Base-by-base conservation (phyloP, 495 filamentous ascomycete species). In the Hapsidospora chrysogenum region DNA sequence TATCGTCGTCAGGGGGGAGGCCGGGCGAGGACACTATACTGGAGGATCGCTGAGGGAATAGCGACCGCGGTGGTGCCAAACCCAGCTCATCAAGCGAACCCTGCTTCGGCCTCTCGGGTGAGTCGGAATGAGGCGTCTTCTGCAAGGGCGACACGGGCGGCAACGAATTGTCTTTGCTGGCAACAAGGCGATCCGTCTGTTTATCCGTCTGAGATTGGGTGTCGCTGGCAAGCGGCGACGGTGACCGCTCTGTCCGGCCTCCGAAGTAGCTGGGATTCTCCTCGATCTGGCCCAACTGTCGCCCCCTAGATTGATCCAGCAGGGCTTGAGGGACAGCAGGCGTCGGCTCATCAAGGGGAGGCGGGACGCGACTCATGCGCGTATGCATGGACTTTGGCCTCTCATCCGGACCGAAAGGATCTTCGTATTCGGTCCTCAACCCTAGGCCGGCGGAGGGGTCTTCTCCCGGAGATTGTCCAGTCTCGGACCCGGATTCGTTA, bases 361-460 rank as follows among this genome's bases (percentile, higher is more conserved):
- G 59, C 10, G 70, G 67, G 28, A 80, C 56, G 11, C 63, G 66
- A 48, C 80, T 82, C 52, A 86, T 66, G 13, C 72, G 68, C 27
- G 80, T 79, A 46, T 86, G 72, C 52, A 80, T 69, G 9, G 80
- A 86, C 28, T 71, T 61, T 1, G 79, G 80, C 33, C 80, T 70
- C 66, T 66, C 38, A 56, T 29, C 15, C 46, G 56, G 37, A 37
- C 39, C 29, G 20, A 50, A 17, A 17, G 72, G 70, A 25, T 71
- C 62, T 44, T 80, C 76, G 19, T 76, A 47, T 39, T 71, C 72
- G 0, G 68, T 68, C 34, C 58, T 71, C 41, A 59, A 47, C 21
- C 58, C 66, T 39, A 54, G 56, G 19, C 56, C 63, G 21, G 57
- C 46, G 26, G 41, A 54, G 25, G 42, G 45, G 27, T 42, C 46